Conservation (phyloP, 345 rosid species). For the Syzygium oleosum region DNA sequence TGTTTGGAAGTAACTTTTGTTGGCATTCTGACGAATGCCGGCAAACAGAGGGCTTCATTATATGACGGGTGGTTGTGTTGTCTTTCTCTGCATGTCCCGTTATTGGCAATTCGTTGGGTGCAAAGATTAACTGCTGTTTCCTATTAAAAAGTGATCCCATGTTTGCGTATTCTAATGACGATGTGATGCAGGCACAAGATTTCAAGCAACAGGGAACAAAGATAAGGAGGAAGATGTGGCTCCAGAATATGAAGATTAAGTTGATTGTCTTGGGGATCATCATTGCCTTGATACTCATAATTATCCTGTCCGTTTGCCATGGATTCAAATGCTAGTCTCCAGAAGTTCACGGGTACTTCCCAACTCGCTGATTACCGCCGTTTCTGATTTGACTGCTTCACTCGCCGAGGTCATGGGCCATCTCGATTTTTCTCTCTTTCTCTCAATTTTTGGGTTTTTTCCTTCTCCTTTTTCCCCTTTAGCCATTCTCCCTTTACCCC, state of each 20-base stretch:
- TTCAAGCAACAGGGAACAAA: constrained; percentile 89
- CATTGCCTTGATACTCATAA: constrained; percentile 51
- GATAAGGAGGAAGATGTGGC: constrained; percentile 84
- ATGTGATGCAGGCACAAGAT: constrained; percentile 70
- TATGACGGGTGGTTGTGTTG: background rate
- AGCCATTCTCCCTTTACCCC: background rate
- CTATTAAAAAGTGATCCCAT: background rate
- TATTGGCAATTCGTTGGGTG: background rate
- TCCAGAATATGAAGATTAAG: constrained; percentile 91
- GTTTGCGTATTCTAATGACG: background rate
- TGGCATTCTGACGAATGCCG: background rate
- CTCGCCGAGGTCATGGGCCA: background rate
- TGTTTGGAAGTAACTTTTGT: background rate
- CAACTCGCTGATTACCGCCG: background rate
- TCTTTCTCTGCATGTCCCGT: background rate
- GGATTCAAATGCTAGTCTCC: constrained; percentile 53
- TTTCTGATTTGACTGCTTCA: background rate
- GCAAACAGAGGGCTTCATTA: background rate
- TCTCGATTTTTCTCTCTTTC: background rate
- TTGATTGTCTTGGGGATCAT: constrained; percentile 66
- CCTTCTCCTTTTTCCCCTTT: background rate
- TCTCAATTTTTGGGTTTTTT: background rate
- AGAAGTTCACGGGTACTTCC: background rate
- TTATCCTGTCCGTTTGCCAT: constrained; percentile 62
- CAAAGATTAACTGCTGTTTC: background rate